These are phyloP conservation scores for Alternaria incomplexa DNA, from an alignment of 2,329 filamentous ascomycete species.

Conservation along the genomic window DNA sequence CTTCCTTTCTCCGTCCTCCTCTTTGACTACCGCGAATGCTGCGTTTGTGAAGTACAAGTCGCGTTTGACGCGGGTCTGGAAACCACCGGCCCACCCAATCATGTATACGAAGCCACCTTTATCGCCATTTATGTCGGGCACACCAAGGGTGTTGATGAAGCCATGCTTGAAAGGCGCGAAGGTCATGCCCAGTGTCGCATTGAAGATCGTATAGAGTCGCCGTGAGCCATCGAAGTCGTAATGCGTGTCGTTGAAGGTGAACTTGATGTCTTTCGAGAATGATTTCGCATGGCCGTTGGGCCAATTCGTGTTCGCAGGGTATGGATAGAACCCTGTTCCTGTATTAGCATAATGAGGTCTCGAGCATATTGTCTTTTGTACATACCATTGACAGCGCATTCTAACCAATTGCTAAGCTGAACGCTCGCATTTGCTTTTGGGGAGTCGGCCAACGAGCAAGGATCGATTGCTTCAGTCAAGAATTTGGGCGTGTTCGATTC, in stretches of 20 bases:
- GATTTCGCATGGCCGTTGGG: slow-evolving; percentile 26
- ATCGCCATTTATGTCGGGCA: slow-evolving; percentile 39
- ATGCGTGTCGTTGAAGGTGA: slow-evolving; percentile 42
- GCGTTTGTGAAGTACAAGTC: slow-evolving; percentile 41
- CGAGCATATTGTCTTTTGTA: neutral
- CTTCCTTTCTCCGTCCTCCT: slow-evolving; percentile 30
- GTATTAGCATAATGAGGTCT: neutral
- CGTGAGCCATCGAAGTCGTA: slow-evolving; percentile 40
- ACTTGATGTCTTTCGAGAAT: slow-evolving; percentile 35
- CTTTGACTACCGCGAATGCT: slow-evolving; percentile 36
- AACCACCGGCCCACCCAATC: slow-evolving; percentile 42
- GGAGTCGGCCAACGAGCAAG: slow-evolving; percentile 32
- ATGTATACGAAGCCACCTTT: slow-evolving; percentile 42
- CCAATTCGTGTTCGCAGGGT: slow-evolving; percentile 40
- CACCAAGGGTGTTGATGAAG: slow-evolving; percentile 33
- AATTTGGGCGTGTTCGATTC: neutral
- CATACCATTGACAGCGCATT: slow-evolving; percentile 40
- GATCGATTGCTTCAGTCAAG: slow-evolving; percentile 16
- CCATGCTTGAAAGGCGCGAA: slow-evolving; percentile 41
- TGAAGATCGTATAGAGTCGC: slow-evolving; percentile 35
- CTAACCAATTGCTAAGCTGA: slow-evolving; percentile 38
- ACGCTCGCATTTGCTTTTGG: slow-evolving; percentile 33
- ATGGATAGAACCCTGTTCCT: slow-evolving; percentile 39
- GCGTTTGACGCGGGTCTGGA: slow-evolving; percentile 23
- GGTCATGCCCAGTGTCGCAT: slow-evolving; percentile 30